phyloP scores from a whole-genome alignment of 257 asterid species.

The Verbena officinalis region DNA sequence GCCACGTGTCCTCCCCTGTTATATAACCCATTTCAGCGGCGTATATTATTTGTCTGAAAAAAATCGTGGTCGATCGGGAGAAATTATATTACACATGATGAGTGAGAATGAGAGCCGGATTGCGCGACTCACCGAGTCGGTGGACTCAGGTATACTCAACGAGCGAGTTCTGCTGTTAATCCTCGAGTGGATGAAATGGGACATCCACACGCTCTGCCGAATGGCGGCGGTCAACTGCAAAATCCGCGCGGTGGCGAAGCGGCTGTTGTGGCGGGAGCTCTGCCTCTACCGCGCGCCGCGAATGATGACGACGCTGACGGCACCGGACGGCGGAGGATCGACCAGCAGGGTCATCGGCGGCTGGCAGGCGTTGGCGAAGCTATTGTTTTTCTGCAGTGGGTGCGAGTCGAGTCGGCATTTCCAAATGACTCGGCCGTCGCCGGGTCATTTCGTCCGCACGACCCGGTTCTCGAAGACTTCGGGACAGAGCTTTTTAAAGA shows the following conservation, averaged over 20 bases:
- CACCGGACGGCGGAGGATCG: conserved; percentile 32
- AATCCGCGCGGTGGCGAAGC: conserved; percentile 68
- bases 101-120: conserved; percentile 32
- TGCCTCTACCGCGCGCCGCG: conserved; percentile 68
- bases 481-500: conserved; percentile 69
- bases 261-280: conserved; percentile 77
- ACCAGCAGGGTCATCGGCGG: conserved; percentile 55
- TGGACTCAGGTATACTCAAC: conserved; percentile 56
- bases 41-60: neutral
- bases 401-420: conserved; percentile 61
- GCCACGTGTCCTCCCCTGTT: conserved; percentile 21
- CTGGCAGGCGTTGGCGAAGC: conserved; percentile 80
- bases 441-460: conserved; percentile 62
- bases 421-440: conserved; percentile 27
- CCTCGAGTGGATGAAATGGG: conserved; percentile 66
- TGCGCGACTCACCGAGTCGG: conserved; percentile 36
- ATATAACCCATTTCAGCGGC: conserved; percentile 27
- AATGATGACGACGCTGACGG: conserved; percentile 43
- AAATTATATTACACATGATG: conserved; percentile 27
- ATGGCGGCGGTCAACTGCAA: conserved; percentile 51
- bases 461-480: conserved; percentile 89
- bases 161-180: conserved; percentile 58
- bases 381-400: conserved; percentile 79
- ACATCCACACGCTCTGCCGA: conserved; percentile 57
- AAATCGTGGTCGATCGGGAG: no score